These are phyloP conservation scores for Eutypella sp. DNA, from an alignment of 2,329 filamentous ascomycete species.

Conservation along the genomic window DNA sequence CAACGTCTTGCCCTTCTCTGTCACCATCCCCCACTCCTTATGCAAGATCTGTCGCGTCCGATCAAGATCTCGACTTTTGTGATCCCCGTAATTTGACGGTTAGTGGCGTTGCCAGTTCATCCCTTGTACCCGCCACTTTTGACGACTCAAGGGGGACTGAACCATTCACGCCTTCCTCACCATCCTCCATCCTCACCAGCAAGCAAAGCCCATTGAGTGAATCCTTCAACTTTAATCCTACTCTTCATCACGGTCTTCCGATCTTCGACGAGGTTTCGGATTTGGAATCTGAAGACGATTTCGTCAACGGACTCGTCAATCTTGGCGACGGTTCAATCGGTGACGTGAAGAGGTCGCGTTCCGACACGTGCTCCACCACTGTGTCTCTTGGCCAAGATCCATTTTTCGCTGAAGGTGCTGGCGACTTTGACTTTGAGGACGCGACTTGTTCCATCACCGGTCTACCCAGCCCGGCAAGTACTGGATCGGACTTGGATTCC, in stretches of 20 bases:
- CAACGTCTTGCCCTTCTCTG: conserved; percentile 75
- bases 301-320: conserved; percentile 68
- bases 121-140: conserved; percentile 54
- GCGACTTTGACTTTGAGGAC: conserved; percentile 67
- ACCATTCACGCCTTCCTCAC: conserved; percentile 6
- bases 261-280: conserved; percentile 83
- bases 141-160: conserved; percentile 55
- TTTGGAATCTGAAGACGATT: conserved; percentile 86
- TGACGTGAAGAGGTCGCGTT: conserved; percentile 65
- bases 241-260: conserved; percentile 56
- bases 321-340: conserved; percentile 50
- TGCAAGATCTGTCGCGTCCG: conserved; percentile 61
- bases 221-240: conserved; percentile 49
- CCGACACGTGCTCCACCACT: conserved; percentile 62
- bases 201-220: conserved; percentile 41
- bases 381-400: conserved; percentile 69
- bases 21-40: conserved; percentile 83
- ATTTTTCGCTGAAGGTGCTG: conserved; percentile 61
- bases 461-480: conserved; percentile 58
- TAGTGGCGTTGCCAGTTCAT: conserved; percentile 44
- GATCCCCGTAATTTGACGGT: conserved; percentile 88
- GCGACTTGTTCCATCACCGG: conserved; percentile 57
- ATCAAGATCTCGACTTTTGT: conserved; percentile 78
- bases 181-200: conserved; percentile 35
- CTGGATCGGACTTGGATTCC: conserved; percentile 42